Base-by-base conservation (phyloP, 139 green algal species). In the Mesostigma viride region DNA sequence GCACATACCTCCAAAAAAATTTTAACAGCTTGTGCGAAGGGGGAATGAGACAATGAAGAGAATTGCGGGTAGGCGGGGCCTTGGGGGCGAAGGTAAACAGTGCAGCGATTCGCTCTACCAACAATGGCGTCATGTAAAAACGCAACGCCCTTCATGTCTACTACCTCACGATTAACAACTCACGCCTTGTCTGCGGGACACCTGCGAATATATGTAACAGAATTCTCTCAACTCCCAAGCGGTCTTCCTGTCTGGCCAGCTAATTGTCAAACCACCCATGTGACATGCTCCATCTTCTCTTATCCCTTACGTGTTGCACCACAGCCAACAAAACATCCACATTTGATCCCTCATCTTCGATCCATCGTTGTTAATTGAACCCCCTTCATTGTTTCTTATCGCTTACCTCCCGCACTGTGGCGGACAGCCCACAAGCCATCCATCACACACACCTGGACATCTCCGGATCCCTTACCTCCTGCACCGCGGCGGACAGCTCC, bases 401-500 rank as follows among this genome's bases (percentile, higher is more conserved):
- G n/a, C n/a, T n/a, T n/a, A n/a, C n/a, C n/a, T n/a, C n/a, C n/a
- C n/a, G n/a, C n/a, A n/a, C n/a, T n/a, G n/a, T n/a, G n/a, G n/a
- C n/a, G n/a, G n/a, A n/a, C n/a, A n/a, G n/a, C 40, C 40, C 40
- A 24, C 11, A 51, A 8, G 14, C 14, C 8, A 24, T 51, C 40
- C 8, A 14, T 14, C 8, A 51, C 8, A 14, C 40, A 14, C 14
- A 51, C 40, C 40, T 59, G 48, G 53, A 26, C 4, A 46, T 40
- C 17, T 14, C 3, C 59, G 33, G 17, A 17, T 30, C 14, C 11
- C 35, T 17, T 4, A 64, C 64, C 44, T 72, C 30, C 6, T 27
- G 22, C 3, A 17, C 69, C 20, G 53, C 35, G 1, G 62, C 63
- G 0, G 30, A 31, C 0, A 95, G 76, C 22, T 56, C 67, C 1